Evolutionary conservation across 108 stramenopile genomes (phyloP).

Genomic region (Conticribra weissflogii): DNA sequence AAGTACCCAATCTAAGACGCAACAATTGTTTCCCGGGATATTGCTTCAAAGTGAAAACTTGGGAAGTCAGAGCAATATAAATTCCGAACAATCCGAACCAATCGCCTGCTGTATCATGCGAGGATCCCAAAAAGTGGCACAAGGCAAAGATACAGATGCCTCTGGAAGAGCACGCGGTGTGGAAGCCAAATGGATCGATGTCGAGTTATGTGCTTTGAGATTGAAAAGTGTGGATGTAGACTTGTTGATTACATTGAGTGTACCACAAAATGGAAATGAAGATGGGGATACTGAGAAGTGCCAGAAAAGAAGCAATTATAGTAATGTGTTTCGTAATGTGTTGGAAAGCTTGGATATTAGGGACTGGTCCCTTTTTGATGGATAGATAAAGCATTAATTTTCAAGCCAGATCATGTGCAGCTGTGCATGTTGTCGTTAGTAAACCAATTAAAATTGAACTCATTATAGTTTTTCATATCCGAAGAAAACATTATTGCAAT

Average conservation of each 20-base stretch:
- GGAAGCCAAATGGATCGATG: slow-evolving; percentile 26
- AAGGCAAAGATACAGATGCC: slow-evolving; percentile 17
- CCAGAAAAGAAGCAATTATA: not conserved
- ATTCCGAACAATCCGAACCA: no score
- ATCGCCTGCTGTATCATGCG: slow-evolving; percentile 40
- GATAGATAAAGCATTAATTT: no score
- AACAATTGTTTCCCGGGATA: no score
- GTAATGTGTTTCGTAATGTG: slow-evolving; percentile 20
- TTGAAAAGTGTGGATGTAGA: slow-evolving; percentile 61
- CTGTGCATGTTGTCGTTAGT: no score
- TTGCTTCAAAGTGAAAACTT: not conserved
- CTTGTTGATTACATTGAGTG: slow-evolving; percentile 68
- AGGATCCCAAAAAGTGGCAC: slow-evolving; percentile 26
- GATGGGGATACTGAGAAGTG: not conserved
- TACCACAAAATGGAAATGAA: slow-evolving; percentile 32
- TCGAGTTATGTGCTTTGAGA: slow-evolving; percentile 66
- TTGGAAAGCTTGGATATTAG: slow-evolving; percentile 44
- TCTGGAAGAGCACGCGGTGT: not conserved
- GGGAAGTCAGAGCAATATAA: not conserved
- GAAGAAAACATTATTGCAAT: no score
- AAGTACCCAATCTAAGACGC: no score
- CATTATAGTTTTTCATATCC: no score
- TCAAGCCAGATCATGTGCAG: no score
- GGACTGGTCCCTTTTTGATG: slow-evolving; percentile 53
- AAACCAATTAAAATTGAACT: no score